Percentiles rank a stretch among this genome's conserved stretches.
These are phyloP conservation scores for Teratosphaeria zuluensis DNA, from an alignment of 2,329 filamentous ascomycete genomes.

Conservation along the genomic window DNA sequence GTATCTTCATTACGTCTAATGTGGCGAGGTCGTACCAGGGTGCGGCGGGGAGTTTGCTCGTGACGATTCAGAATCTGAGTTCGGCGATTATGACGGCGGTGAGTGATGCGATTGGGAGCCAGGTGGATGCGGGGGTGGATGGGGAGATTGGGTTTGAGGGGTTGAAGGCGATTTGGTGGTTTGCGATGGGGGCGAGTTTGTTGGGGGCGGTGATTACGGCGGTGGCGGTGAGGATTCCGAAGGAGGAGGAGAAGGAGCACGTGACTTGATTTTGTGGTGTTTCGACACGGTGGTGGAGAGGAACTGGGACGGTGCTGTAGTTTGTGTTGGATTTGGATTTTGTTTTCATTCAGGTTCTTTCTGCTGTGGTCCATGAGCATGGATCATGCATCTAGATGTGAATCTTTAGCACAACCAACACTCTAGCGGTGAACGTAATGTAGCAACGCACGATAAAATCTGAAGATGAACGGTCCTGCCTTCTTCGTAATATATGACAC, in stretches of 20 bases:
- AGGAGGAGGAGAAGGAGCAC: conserved; percentile 24
- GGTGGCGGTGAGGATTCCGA: conserved; percentile 19
- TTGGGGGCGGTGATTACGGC: conserved; percentile 17
- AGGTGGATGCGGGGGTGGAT: conserved; percentile 14
- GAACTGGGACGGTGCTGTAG: no score
- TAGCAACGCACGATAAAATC: no score
- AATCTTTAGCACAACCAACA: no score
- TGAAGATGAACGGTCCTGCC: no score
- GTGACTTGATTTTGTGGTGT: conserved; percentile 11
- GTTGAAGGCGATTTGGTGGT: conserved; percentile 22
- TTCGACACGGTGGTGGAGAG: no score
- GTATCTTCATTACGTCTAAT: conserved; percentile 41
- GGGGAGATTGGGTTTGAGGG: conserved; percentile 19
- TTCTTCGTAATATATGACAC: no score
- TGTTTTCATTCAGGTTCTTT: no score
- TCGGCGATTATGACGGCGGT: conserved; percentile 32
- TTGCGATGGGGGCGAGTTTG: conserved; percentile 15
- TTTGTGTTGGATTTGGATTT: no score
- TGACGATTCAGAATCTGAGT: conserved; percentile 39
- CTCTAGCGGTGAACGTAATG: no score
- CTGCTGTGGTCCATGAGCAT: no score
- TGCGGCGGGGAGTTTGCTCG: conserved; percentile 36
- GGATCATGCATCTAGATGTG: no score
- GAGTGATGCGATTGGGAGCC: conserved; percentile 18
- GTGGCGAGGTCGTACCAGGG: conserved; percentile 40